These are phyloP conservation scores for Solanum habrochaites DNA, from an alignment of 257 asterid genomes.

Conservation along the genomic window DNA sequence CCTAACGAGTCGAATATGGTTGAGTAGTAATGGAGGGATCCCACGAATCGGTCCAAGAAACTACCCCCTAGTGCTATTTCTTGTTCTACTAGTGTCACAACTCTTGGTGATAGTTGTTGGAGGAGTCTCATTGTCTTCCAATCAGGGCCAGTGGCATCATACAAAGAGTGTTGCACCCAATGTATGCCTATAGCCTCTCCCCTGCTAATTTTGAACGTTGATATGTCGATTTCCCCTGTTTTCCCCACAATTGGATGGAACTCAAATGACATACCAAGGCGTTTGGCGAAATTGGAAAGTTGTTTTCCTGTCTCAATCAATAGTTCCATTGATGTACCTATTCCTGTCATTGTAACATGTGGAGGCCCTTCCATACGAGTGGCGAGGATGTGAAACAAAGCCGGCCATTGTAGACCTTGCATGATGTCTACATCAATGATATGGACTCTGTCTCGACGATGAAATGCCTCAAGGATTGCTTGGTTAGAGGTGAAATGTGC, in stretches of 20 bases:
- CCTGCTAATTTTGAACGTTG: conserved; percentile 23
- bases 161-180: conserved; percentile 69
- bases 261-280: conserved; percentile 55
- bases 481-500: conserved; percentile 78
- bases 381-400: conserved; percentile 61
- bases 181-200: conserved; percentile 62
- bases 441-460: conserved; percentile 37
- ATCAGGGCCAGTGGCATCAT: conserved; percentile 73
- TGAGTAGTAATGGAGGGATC: conserved; percentile 70
- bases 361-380: conserved; percentile 72
- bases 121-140: conserved; percentile 54
- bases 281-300: conserved; percentile 47
- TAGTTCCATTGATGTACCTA: conserved; percentile 43
- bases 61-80: conserved; percentile 53
- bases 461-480: conserved; percentile 63
- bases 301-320: conserved; percentile 53
- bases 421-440: conserved; percentile 61
- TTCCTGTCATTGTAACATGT: conserved; percentile 53
- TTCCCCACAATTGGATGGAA: conserved; percentile 46
- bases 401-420: conserved; percentile 92
- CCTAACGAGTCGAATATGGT: conserved; percentile 69
- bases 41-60: conserved; percentile 69
- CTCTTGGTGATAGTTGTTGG: conserved; percentile 36
- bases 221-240: conserved; percentile 32
- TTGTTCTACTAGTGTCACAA: conserved; percentile 67